These are phyloP conservation scores for Calocera cornea DNA, from an alignment of 768 basidiomycete genomes.

Conservation along the genomic window DNA sequence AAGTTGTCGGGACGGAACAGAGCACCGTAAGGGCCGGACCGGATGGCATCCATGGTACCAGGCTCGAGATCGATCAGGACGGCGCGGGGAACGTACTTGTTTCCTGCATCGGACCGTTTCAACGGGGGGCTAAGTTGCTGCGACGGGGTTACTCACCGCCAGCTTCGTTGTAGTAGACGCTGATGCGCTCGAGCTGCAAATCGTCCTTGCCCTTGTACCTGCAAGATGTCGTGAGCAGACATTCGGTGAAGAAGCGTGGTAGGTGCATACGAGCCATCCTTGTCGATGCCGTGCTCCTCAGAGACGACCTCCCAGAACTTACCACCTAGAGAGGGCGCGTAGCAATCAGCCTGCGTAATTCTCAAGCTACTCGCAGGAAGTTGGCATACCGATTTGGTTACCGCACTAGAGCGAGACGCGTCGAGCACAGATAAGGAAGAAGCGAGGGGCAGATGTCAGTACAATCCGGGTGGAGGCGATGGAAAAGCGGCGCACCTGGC, in stretches of 20 bases:
- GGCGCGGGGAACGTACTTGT: slow-evolving; percentile 98
- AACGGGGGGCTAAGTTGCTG: neutral
- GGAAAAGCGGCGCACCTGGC: slow-evolving; percentile 52
- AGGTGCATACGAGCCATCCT: slow-evolving; percentile 49
- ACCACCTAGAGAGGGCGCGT: slow-evolving; percentile 43
- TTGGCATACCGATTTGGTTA: slow-evolving; percentile 87
- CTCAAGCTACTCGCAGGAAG: slow-evolving; percentile 13
- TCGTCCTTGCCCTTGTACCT: slow-evolving; percentile 84
- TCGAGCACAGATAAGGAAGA: neutral
- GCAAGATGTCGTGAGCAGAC: neutral
- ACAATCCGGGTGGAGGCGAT: neutral
- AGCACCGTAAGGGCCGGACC: slow-evolving; percentile 74
- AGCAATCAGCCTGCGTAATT: slow-evolving; percentile 15
- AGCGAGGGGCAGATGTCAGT: neutral
- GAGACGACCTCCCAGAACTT: slow-evolving; percentile 98
- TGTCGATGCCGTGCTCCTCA: slow-evolving; percentile 93
- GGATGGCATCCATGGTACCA: slow-evolving; percentile 88
- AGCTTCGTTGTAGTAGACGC: slow-evolving; percentile 96
- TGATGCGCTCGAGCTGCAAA: slow-evolving; percentile 92
- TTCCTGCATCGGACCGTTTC: slow-evolving; percentile 25
- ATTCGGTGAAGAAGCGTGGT: neutral
- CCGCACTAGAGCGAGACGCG: slow-evolving; percentile 49
- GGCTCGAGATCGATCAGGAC: slow-evolving; percentile 97
- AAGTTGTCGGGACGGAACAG: slow-evolving; percentile 98
- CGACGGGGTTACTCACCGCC: slow-evolving; percentile 30